These are phyloP conservation scores for Tympanopsis confertula DNA, from an alignment of 2,329 filamentous ascomycete genomes.

Conservation along the genomic window DNA sequence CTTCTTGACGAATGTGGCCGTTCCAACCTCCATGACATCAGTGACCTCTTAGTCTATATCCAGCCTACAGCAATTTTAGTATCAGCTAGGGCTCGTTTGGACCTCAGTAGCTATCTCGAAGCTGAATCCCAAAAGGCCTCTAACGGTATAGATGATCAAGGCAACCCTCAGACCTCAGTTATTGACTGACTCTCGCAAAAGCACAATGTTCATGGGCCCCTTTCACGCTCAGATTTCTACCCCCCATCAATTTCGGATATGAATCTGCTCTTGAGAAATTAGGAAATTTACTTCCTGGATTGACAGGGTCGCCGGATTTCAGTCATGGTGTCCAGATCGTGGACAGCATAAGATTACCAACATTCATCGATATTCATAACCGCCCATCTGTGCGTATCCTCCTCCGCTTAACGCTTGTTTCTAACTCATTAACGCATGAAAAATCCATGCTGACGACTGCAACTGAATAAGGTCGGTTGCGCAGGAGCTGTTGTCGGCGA, in stretches of 20 bases:
- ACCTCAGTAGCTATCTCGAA: constrained; percentile 13
- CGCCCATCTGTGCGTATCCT: not conserved
- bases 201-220: no score
- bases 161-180: constrained; percentile 27
- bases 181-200: no score
- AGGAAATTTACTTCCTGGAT: no score
- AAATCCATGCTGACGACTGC: constrained; percentile 5
- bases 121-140: constrained; percentile 13
- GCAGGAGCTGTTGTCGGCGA: constrained; percentile 78
- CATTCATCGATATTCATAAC: not conserved
- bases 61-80: constrained; percentile 45
- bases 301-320: no score
- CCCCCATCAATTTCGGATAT: no score
- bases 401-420: not conserved
- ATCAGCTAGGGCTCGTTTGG: constrained; percentile 16
- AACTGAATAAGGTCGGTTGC: constrained; percentile 53
- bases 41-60: constrained; percentile 41
- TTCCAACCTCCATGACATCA: constrained; percentile 58
- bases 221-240: no score
- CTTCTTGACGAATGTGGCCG: constrained; percentile 67
- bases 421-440: constrained; percentile 5
- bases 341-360: not conserved
- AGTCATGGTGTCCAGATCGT: no score
- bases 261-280: no score
- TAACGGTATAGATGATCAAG: constrained; percentile 21